phyloP scores from a whole-genome alignment of 371 early-diverging fungal genomes.

The Dinochytrium kinnereticum region DNA sequence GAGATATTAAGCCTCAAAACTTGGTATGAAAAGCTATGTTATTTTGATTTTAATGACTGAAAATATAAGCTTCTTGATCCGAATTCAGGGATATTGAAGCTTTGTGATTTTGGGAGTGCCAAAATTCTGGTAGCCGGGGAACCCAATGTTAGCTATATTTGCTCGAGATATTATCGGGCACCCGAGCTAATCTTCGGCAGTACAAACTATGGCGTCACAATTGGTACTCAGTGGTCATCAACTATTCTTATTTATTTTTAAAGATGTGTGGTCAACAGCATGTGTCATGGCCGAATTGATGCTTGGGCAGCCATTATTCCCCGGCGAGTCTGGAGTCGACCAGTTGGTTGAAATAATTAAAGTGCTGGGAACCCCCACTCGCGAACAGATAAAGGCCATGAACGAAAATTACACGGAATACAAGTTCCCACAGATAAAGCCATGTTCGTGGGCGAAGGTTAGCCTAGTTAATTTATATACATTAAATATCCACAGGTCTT shows the following conservation, averaged over 20 bases:
- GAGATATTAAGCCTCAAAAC: conserved; percentile 99
- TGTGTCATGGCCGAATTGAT: conserved; percentile 99
- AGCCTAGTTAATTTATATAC: background rate
- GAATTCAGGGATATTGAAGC: conserved; percentile 85
- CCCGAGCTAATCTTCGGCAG: conserved; percentile 99
- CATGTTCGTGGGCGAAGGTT: conserved; percentile 87
- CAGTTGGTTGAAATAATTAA: conserved; percentile 99
- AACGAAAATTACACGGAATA: conserved; percentile 97
- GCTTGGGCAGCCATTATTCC: conserved; percentile 95
- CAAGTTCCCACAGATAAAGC: conserved; percentile 97
- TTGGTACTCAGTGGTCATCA: too few relatives aligned
- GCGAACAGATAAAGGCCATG: conserved; percentile 94
- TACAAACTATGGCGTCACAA: conserved; percentile 89
- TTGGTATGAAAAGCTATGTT: conserved; percentile 51
- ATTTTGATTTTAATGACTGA: background rate
- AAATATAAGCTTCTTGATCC: conserved; percentile 78
- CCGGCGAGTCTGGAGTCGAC: conserved; percentile 99
- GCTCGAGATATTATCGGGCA: conserved; percentile 98
- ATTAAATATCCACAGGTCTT: conserved; percentile 64
- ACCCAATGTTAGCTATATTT: conserved; percentile 97
- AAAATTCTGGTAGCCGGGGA: conserved; percentile 93
- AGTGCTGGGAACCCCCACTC: conserved; percentile 97
- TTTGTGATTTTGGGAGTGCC: conserved; percentile 99
- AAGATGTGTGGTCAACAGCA: conserved; percentile 98
- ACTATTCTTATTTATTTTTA: conserved; percentile 4